phyloP scores from a whole-genome alignment of 2,329 filamentous ascomycete genomes.

The Fusarium zealandicum region DNA sequence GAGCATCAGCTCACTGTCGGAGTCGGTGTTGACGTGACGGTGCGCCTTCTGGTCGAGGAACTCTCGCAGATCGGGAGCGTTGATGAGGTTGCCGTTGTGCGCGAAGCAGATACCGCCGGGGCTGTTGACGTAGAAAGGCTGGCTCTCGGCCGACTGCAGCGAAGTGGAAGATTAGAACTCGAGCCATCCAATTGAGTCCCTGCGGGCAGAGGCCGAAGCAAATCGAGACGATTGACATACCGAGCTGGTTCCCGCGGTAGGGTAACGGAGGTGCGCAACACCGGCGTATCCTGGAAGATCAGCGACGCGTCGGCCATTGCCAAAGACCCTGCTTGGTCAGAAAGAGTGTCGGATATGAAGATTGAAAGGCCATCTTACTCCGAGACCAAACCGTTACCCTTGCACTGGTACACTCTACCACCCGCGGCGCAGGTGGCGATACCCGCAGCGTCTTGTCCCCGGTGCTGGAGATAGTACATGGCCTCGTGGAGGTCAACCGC shows the following conservation, averaged over 20 bases:
- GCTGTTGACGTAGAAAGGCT: constrained; percentile 62
- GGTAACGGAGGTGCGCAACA: constrained; percentile 85
- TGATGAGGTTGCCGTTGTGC: constrained; percentile 90
- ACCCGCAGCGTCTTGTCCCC: constrained; percentile 86
- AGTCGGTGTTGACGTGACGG: constrained; percentile 88
- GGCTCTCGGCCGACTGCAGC: background rate
- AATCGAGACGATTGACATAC: constrained; percentile 38
- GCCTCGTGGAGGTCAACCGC: constrained; percentile 59
- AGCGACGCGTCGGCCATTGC: background rate
- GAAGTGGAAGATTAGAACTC: background rate
- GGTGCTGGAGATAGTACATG: constrained; percentile 71
- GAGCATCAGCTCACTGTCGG: constrained; percentile 71
- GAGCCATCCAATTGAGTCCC: no score
- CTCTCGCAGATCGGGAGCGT: constrained; percentile 71
- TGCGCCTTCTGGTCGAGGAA: constrained; percentile 81
- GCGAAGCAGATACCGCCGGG: constrained; percentile 46
- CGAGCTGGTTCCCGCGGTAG: constrained; percentile 80
- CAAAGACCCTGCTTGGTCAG: background rate
- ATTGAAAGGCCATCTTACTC: background rate
- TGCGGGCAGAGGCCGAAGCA: no score
- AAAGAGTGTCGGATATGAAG: background rate
- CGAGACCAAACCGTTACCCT: constrained; percentile 80
- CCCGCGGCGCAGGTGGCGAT: constrained; percentile 75
- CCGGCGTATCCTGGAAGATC: constrained; percentile 1
- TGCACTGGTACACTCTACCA: constrained; percentile 85